Percentiles rank a stretch among this genome's conserved stretches.
phyloP scores from a whole-genome alignment of 257 asterid genomes.

The Linaria vulgaris region DNA sequence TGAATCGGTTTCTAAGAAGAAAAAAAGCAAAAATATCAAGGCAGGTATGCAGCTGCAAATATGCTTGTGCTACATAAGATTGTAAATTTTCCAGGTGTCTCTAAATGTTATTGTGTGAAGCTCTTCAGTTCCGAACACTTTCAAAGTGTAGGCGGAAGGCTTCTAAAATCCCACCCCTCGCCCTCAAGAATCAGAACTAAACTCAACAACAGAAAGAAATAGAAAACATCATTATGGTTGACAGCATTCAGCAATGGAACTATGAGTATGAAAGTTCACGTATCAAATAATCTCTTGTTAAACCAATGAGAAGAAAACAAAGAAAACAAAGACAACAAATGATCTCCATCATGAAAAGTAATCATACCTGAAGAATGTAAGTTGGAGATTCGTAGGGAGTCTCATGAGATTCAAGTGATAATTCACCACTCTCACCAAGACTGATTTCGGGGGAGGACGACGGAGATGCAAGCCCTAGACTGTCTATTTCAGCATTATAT shows the following conservation, averaged over 20 bases:
- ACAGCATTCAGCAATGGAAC: neutral
- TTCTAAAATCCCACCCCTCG: neutral
- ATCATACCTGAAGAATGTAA: conserved; percentile 60
- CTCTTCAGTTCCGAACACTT: conserved; percentile 18
- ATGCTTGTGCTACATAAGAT: conserved; percentile 23
- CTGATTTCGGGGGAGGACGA: conserved; percentile 75
- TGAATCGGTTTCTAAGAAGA: neutral
- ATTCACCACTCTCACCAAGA: conserved; percentile 60
- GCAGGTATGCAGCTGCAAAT: conserved; percentile 8
- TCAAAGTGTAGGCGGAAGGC: conserved; percentile 1
- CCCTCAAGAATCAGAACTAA: conserved; percentile 13
- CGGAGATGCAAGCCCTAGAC: conserved; percentile 83
- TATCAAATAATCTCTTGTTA: conserved; percentile 12
- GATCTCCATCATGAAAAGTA: conserved; percentile 20
- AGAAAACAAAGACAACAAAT: conserved; percentile 4
- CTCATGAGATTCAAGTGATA: conserved; percentile 40
- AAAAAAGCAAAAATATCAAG: conserved; percentile 7
- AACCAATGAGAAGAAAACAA: conserved; percentile 4
- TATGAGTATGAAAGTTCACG: conserved; percentile 3
- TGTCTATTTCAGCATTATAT: conserved; percentile 66
- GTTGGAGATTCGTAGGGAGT: conserved; percentile 49
- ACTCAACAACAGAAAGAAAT: neutral
- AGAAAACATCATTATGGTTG: neutral
- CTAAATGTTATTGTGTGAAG: neutral
- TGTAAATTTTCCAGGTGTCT: conserved; percentile 2